These are phyloP conservation scores for Ophiostoma tasmaniense DNA, from an alignment of 2,329 filamentous ascomycete species.

Conservation along the genomic window DNA sequence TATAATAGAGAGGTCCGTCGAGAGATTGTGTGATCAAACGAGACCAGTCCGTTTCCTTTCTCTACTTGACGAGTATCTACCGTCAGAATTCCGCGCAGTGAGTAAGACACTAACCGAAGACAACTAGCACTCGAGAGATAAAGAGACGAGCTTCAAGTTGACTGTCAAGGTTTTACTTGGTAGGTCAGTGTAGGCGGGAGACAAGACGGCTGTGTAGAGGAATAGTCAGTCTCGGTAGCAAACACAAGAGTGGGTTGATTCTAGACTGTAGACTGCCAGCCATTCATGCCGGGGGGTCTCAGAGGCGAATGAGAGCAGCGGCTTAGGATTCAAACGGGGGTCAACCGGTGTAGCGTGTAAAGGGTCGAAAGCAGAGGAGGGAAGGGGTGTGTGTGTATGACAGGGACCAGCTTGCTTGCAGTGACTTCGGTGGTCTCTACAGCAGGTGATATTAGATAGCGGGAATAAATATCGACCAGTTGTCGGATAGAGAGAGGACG, in stretches of 20 bases:
- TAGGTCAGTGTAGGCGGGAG: too few species aligned
- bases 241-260: conserved; percentile 12
- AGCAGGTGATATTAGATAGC: not conserved
- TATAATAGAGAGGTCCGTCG: not conserved
- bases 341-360: not conserved
- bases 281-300: too few species aligned
- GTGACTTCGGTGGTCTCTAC: not conserved
- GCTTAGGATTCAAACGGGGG: conserved; percentile 9
- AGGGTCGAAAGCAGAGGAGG: not conserved
- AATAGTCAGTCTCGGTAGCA: conserved; percentile 16
- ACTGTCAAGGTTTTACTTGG: not conserved
- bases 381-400: not conserved
- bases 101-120: not conserved
- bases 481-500: not conserved
- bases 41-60: not conserved
- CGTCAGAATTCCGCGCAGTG: not conserved
- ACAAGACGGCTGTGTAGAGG: conserved; percentile 9
- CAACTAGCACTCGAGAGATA: not conserved
- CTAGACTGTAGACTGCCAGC: conserved; percentile 11
- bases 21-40: not conserved
- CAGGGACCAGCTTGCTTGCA: not conserved
- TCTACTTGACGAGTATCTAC: not conserved
- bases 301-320: not conserved
- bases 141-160: not conserved
- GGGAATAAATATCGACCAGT: not conserved